These are phyloP conservation scores for Trichosanthes cucumerina DNA, from an alignment of 306 rosid genomes.

Conservation along the genomic window DNA sequence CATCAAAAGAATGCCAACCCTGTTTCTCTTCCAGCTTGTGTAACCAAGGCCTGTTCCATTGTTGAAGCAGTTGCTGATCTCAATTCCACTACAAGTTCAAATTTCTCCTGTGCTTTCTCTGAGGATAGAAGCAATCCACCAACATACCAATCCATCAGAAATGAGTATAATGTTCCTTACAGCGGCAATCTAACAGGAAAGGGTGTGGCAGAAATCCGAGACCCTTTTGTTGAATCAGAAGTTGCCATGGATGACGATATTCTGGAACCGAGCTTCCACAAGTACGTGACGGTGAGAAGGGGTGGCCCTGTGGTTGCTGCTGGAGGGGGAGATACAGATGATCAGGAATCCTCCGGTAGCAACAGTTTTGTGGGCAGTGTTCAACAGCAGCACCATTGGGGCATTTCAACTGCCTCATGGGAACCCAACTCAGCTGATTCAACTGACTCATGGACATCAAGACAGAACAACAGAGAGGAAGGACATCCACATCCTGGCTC, in stretches of 20 bases:
- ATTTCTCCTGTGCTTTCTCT: slow-evolving; percentile 30
- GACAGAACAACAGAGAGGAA: slow-evolving; percentile 26
- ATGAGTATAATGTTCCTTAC: slow-evolving; percentile 19
- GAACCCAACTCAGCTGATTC: slow-evolving; percentile 67
- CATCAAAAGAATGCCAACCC: slow-evolving; percentile 64
- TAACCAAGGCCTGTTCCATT: slow-evolving; percentile 82
- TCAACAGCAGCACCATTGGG: slow-evolving; percentile 36
- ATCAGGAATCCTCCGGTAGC: slow-evolving; percentile 71
- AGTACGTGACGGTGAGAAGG: slow-evolving; percentile 60
- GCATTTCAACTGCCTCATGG: slow-evolving; percentile 45
- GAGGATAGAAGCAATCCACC: slow-evolving; percentile 33
- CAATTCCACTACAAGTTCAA: slow-evolving; percentile 48
- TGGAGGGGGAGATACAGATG: slow-evolving; percentile 43
- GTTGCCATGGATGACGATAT: slow-evolving; percentile 49
- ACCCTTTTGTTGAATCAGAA: slow-evolving; percentile 69
- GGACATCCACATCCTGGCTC: background rate
- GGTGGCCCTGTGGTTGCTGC: slow-evolving; percentile 28
- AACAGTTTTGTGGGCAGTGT: slow-evolving; percentile 39
- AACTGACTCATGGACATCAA: slow-evolving; percentile 45
- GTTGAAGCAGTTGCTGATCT: slow-evolving; percentile 95
- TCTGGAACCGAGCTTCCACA: slow-evolving; percentile 72
- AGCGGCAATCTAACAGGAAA: slow-evolving; percentile 17
- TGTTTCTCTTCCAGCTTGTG: slow-evolving; percentile 70
- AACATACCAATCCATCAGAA: slow-evolving; percentile 29
- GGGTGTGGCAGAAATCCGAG: slow-evolving; percentile 25